These are phyloP conservation scores for Hyphopichia khmerensis DNA, from an alignment of 1,139 yeast species.

Conservation along the genomic window DNA sequence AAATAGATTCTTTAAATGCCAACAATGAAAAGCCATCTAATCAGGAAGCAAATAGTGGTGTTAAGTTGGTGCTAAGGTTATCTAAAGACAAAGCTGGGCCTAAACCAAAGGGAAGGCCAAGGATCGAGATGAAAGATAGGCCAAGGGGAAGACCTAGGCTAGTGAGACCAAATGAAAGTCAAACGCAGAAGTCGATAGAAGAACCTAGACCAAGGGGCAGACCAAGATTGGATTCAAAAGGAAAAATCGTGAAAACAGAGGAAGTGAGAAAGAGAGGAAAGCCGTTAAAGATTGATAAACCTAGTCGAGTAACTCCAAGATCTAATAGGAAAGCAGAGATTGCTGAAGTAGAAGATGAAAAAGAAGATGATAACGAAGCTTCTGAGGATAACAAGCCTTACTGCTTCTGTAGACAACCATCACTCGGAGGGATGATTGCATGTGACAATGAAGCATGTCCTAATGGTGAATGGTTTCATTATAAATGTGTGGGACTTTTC, in stretches of 20 bases:
- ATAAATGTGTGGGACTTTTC: constrained; percentile 45
- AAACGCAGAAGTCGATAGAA: constrained; percentile 5
- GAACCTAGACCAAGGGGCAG: constrained; percentile 3
- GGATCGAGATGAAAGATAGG: not conserved
- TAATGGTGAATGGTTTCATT: constrained; percentile 52
- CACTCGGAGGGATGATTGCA: constrained; percentile 49
- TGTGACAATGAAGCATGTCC: constrained; percentile 45
- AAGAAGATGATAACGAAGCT: no score
- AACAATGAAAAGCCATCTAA: constrained; percentile 8
- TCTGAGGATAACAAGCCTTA: constrained; percentile 27
- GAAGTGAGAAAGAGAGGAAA: constrained; percentile 5
- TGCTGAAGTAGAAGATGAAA: no score
- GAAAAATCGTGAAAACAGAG: not conserved
- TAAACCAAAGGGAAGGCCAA: constrained; percentile 4
- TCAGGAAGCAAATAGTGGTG: constrained; percentile 11
- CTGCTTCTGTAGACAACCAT: constrained; percentile 46
- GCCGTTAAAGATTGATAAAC: constrained; percentile 4
- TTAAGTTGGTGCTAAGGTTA: constrained; percentile 30
- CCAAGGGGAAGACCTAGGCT: not conserved
- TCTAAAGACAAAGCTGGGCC: constrained; percentile 11
- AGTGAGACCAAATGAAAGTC: constrained; percentile 2
- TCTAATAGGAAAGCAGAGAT: constrained; percentile 1
- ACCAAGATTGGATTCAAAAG: not conserved
- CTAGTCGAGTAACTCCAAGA: constrained; percentile 3
- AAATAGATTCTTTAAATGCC: constrained; percentile 6